Evolutionary conservation across 192 early-diverging fungal genomes (phyloP), one percentile per base, ranked within the genome.

Genomic region (Haplosporangium gracile): DNA sequence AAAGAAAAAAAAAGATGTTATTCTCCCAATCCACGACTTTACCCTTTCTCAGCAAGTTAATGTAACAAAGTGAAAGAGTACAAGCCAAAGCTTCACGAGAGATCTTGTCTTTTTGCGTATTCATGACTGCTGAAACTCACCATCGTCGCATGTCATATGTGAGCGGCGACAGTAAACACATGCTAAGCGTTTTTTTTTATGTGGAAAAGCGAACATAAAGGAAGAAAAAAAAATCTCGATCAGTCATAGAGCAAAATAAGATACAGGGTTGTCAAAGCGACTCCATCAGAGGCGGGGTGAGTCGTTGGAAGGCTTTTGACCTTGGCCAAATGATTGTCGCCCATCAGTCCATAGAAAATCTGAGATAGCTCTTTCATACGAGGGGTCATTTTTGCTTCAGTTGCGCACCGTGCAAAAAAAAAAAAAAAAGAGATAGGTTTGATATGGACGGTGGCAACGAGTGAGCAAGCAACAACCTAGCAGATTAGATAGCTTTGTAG

Each of bases 131-230:
- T 55, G 39, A 18, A 45, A 43, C 78, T 76, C 83, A 94, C 93
- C 91, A 82, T 95, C 93, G 78, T 96, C 96, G 88, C 98, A 99
- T 51, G 97, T 97, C 98, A 99, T 99, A 88, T 99, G 98, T 74
- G 95, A 96, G 81, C 97, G 91, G 88, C 97, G 90, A 89, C 98
- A 99, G 79, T 97, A 98, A 63, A 98, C 95, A 84, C 98, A 99
- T 42, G 98, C 98, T 95, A 91, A 51, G 72, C 29, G 60, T 65
- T 26, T 65, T 65, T 65, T 65, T 65, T 65, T 65, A 24, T 40
- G 34, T 15, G 29, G 40, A 45, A 69, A 29, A 39, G 47, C 29
- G 13, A 76, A 49, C 49, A 51, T 18, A 70, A 11, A 49, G n/a
- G 18, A 63, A 68, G 18, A 39, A 34, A 5, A 63, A 5, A 68